Evolutionary conservation across 2,329 filamentous ascomycete genomes (phyloP).

Genomic region (Alternaria sp.): DNA sequence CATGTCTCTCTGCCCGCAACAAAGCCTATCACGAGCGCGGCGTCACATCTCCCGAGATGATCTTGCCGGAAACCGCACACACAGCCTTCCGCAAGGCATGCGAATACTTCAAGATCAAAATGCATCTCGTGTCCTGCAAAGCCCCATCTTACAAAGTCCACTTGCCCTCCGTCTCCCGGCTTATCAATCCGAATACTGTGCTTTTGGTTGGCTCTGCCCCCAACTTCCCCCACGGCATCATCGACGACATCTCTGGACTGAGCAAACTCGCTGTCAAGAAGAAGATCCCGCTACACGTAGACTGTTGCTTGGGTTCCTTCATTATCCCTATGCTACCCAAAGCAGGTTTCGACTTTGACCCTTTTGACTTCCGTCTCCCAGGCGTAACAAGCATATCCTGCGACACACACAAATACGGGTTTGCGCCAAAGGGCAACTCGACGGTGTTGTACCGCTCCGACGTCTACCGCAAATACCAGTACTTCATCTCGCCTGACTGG

Average conservation of each 20-base stretch:
- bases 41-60: slow-evolving; percentile 95
- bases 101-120: slow-evolving; percentile 95
- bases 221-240: slow-evolving; percentile 98
- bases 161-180: slow-evolving; percentile 76
- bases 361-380: slow-evolving; percentile 92
- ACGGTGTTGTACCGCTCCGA: slow-evolving; percentile 88
- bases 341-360: slow-evolving; percentile 88
- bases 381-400: slow-evolving; percentile 96
- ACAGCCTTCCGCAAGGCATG: slow-evolving; percentile 96
- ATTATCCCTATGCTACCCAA: slow-evolving; percentile 89
- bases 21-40: slow-evolving; percentile 87
- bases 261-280: slow-evolving; percentile 83
- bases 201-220: slow-evolving; percentile 93
- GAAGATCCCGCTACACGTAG: slow-evolving; percentile 89
- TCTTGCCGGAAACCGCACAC: slow-evolving; percentile 92
- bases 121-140: slow-evolving; percentile 87
- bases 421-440: slow-evolving; percentile 96
- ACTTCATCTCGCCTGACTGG: slow-evolving; percentile 96
- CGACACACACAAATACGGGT: slow-evolving; percentile 99
- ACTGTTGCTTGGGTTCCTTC: slow-evolving; percentile 97
- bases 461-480: slow-evolving; percentile 84
- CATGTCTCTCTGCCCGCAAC: slow-evolving; percentile 87
- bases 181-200: slow-evolving; percentile 94
- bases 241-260: slow-evolving; percentile 89
- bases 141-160: slow-evolving; percentile 87